phyloP scores from a whole-genome alignment of 345 rosid species.

The Brassica cretica region DNA sequence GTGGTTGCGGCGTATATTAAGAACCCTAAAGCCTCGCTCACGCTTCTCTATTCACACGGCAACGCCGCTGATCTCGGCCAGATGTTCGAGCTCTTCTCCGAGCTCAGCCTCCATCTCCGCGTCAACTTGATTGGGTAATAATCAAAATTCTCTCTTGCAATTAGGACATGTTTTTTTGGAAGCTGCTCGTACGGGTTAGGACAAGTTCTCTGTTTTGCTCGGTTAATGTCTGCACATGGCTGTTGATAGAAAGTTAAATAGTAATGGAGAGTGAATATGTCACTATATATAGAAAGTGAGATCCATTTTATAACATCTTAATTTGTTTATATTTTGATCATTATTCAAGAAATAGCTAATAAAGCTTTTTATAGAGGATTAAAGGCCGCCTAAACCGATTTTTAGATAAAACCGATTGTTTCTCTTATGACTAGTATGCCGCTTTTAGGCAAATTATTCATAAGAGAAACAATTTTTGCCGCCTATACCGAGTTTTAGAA shows the following conservation, averaged over 20 bases:
- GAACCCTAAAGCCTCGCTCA: conserved; percentile 75
- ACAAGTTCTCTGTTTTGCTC: not conserved
- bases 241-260: not conserved
- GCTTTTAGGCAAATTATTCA: not conserved
- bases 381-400: not conserved
- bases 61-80: conserved; percentile 98
- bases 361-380: not conserved
- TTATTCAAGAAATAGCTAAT: not conserved
- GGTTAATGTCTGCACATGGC: not conserved
- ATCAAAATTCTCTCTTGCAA: not conserved
- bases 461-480: not conserved
- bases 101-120: conserved; percentile 73
- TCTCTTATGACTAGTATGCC: not conserved
- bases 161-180: not conserved
- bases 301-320: not conserved
- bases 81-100: conserved; percentile 74
- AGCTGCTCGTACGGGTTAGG: not conserved
- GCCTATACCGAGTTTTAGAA: not conserved
- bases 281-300: not conserved
- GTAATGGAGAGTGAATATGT: not conserved
- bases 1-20: conserved; percentile 77
- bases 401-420: not conserved
- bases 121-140: conserved; percentile 85
- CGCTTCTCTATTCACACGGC: conserved; percentile 84
- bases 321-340: conserved; percentile 1